Base-by-base conservation (phyloP, 2,329 filamentous ascomycete species). In the Fusarium albidum region DNA sequence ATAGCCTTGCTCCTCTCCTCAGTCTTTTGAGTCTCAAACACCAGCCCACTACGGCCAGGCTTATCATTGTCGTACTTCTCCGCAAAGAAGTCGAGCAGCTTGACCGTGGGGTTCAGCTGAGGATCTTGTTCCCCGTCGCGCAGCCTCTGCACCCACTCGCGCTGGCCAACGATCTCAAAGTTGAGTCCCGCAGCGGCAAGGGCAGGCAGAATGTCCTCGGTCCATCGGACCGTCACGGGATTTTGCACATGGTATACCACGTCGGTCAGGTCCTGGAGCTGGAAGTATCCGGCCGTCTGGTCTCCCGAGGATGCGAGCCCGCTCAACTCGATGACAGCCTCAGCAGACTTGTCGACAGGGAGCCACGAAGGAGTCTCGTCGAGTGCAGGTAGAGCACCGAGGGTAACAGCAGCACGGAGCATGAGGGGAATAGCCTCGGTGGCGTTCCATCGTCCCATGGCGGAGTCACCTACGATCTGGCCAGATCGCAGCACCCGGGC, bases 191-290 rank as follows among this genome's bases (percentile, higher is more conserved):
- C 73, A 0, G 68, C 62, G n/a, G 65, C 68, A 8, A 86, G 68
- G 4, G 76, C 74, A 3, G 82, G 82, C 0, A 86, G 73, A 3
- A 87, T 67, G 43, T 84, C 78, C 0, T 71, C 51, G 0, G 79
- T 82, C 81, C 81, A 85, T 26, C 78, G 72, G 58, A 82, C 77
- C 1, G 71, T 68, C 7, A 59, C 67, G 0, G 77, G 75, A 52
- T 84, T 84, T n/a, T 80, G 72, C 9, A 87, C 70, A 51, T 85
- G 81, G 52, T 79, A 82, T 13, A 84, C 73, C 0, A 73, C 61
- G 3, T 67, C 60, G 3, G 42, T 14, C 11, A 53, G 51, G 15
- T 67, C 60, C 14, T 49, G 34, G 11, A 48, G 41, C 15, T 58
- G 46, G 27, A 49, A 43, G 31, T 51, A 64, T 9, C 55, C 56